A percentile compares a stretch with the other conserved stretches of the same genome.
Conservation (phyloP, 2,329 filamentous ascomycete genomes). For the Diplodia intermedia region DNA sequence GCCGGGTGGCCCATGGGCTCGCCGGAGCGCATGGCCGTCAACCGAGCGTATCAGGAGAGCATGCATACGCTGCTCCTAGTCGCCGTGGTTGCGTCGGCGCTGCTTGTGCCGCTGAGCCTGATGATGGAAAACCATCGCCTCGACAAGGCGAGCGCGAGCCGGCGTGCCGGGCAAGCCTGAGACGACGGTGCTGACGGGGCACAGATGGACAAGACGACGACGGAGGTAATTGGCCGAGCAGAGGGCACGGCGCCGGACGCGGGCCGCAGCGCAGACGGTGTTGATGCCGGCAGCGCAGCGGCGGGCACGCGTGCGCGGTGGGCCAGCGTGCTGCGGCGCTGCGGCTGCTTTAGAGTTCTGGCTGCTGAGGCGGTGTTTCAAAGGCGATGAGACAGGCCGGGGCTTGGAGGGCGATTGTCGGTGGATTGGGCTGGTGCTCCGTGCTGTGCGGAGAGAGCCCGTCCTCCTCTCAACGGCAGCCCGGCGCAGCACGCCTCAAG, state of each 20-base stretch:
- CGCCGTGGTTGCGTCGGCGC: conserved; percentile 61
- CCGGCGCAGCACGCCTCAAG: conserved; percentile 13
- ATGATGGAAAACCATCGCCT: conserved; percentile 66
- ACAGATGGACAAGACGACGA: conserved; percentile 53
- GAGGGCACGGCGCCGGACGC: conserved; percentile 13
- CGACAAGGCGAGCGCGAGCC: conserved; percentile 49
- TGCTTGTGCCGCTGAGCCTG: conserved; percentile 63
- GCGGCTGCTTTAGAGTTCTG: conserved; percentile 23
- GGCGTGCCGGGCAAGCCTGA: not conserved
- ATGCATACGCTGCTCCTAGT: conserved; percentile 66
- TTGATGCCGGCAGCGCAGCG: not conserved
- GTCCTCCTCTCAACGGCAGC: conserved; percentile 4
- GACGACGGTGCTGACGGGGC: not conserved
- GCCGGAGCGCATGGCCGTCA: conserved; percentile 65
- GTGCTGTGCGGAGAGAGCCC: conserved; percentile 26
- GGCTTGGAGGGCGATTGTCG: conserved; percentile 18
- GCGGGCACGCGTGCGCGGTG: not conserved
- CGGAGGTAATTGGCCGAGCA: conserved; percentile 50
- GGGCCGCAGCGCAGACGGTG: conserved; percentile 22
- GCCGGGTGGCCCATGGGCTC: conserved; percentile 63
- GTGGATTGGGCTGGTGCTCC: conserved; percentile 9
- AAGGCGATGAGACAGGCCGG: conserved; percentile 23
- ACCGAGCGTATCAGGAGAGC: conserved; percentile 69
- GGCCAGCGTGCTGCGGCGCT: conserved; percentile 1
- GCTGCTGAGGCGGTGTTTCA: conserved; percentile 7